Percentiles rank a stretch among this genome's conserved stretches.
phyloP scores from a whole-genome alignment of 495 filamentous ascomycete species.

The Penicillium parvum region DNA sequence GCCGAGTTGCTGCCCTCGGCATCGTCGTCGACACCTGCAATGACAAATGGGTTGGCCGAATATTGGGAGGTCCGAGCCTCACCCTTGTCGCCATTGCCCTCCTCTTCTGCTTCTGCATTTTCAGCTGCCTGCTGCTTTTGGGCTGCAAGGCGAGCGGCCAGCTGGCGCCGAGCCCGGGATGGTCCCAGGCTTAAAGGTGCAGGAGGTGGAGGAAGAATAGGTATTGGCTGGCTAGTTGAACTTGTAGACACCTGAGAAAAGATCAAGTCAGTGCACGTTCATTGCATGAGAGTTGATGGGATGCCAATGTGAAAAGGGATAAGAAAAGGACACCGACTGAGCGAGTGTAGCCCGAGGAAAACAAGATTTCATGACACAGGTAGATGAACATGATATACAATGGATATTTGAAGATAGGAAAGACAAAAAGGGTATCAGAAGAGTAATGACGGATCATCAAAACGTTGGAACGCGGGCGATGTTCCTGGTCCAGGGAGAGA shows the following conservation, averaged over 20 bases:
- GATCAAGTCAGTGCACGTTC: conserved; percentile 11
- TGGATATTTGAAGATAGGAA: not conserved
- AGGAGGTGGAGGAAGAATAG: conserved; percentile 44
- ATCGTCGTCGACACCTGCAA: conserved; percentile 42
- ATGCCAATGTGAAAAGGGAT: not conserved
- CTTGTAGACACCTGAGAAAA: conserved; percentile 26
- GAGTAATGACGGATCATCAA: not conserved
- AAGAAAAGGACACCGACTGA: not conserved
- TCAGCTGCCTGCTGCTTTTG: conserved; percentile 62
- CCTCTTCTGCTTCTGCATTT: conserved; percentile 20
- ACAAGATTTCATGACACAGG: not conserved
- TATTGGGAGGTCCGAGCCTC: conserved; percentile 30
- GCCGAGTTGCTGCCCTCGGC: conserved; percentile 41
- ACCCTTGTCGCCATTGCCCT: conserved; percentile 8
- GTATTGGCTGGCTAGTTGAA: conserved; percentile 42
- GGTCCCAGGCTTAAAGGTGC: conserved; percentile 67
- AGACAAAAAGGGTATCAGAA: not conserved
- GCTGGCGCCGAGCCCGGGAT: conserved; percentile 78
- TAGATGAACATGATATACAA: not conserved
- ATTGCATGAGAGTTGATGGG: not conserved
- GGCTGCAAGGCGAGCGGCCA: conserved; percentile 76
- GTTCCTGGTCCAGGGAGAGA: not conserved
- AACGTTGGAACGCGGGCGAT: not conserved
- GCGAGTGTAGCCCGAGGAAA: not conserved
- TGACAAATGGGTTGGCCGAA: conserved; percentile 42